A percentile compares a stretch with the other conserved stretches of the same genome.
Conservation (phyloP, 2,329 filamentous ascomycete genomes). For the Didymellaceae sp. region DNA sequence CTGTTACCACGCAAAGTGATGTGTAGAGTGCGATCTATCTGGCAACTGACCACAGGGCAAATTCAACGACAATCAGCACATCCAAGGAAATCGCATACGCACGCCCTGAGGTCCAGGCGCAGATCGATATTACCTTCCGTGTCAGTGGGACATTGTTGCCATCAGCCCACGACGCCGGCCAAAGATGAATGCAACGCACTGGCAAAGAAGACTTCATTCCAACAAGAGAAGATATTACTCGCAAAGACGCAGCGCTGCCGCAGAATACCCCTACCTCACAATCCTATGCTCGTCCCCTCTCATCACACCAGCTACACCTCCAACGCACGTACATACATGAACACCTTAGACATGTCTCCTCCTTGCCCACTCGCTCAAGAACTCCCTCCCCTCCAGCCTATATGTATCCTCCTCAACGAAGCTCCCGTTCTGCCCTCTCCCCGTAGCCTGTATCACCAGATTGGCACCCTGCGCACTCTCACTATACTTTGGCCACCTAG, state of each 20-base stretch:
- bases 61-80: too few relatives aligned
- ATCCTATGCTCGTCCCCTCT: neutral
- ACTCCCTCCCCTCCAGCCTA: constrained; percentile 52
- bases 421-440: constrained; percentile 50
- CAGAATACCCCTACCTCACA: too few relatives aligned
- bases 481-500: constrained; percentile 52
- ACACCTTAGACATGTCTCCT: constrained; percentile 46
- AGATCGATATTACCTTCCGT: too few relatives aligned
- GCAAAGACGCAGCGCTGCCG: too few relatives aligned
- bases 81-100: too few relatives aligned
- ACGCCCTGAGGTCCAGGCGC: too few relatives aligned
- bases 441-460: constrained; percentile 55
- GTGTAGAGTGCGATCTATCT: neutral
- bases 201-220: too few relatives aligned
- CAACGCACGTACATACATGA: too few relatives aligned
- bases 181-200: too few relatives aligned
- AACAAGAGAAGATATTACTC: too few relatives aligned
- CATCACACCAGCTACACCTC: neutral
- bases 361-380: constrained; percentile 45
- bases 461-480: constrained; percentile 47
- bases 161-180: too few relatives aligned
- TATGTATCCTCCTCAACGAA: constrained; percentile 53
- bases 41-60: neutral
- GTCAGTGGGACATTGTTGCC: too few relatives aligned
- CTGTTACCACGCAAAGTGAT: neutral